Percentiles rank a stretch among this genome's conserved stretches.
Conservation (phyloP, 768 basidiomycete species). For the Psilocybe cubensis region DNA sequence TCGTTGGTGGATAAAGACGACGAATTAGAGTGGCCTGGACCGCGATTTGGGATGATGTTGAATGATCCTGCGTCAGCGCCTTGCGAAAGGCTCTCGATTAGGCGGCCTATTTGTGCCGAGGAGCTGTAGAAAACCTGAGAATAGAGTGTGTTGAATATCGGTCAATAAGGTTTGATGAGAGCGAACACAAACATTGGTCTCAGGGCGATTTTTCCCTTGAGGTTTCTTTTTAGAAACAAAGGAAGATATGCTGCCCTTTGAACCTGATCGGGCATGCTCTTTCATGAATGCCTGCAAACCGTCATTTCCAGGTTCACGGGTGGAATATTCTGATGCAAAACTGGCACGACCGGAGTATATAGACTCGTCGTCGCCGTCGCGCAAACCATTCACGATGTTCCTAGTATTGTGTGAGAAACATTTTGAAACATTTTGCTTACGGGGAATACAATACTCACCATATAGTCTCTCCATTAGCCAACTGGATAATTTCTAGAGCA, state of each 20-base stretch:
- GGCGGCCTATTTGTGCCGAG: slow-evolving; percentile 76
- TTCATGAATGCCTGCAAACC: slow-evolving; percentile 76
- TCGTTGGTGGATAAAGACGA: slow-evolving; percentile 70
- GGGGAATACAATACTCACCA: slow-evolving; percentile 54
- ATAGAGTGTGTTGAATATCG: slow-evolving; percentile 26
- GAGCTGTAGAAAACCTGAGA: slow-evolving; percentile 75
- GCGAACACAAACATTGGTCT: slow-evolving; percentile 71
- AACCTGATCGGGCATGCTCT: slow-evolving; percentile 69
- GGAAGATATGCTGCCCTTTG: slow-evolving; percentile 68
- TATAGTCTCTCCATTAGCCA: slow-evolving; percentile 87
- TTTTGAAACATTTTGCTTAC: not conserved
- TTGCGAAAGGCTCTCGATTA: slow-evolving; percentile 83
- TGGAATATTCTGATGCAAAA: slow-evolving; percentile 76
- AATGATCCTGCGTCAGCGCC: slow-evolving; percentile 84
- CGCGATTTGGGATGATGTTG: slow-evolving; percentile 62
- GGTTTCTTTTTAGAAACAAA: slow-evolving; percentile 65
- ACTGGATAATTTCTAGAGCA: slow-evolving; percentile 78
- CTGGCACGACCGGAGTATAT: slow-evolving; percentile 69
- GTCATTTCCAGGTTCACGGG: slow-evolving; percentile 52
- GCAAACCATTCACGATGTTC: slow-evolving; percentile 84
- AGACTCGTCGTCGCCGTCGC: slow-evolving; percentile 76
- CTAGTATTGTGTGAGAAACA: slow-evolving; percentile 38
- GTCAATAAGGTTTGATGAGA: slow-evolving; percentile 20
- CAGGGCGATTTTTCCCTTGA: slow-evolving; percentile 66
- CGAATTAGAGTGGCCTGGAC: slow-evolving; percentile 56